phyloP scores from a whole-genome alignment of 441 rosid species.

The Cnidoscolus chayamansa region DNA sequence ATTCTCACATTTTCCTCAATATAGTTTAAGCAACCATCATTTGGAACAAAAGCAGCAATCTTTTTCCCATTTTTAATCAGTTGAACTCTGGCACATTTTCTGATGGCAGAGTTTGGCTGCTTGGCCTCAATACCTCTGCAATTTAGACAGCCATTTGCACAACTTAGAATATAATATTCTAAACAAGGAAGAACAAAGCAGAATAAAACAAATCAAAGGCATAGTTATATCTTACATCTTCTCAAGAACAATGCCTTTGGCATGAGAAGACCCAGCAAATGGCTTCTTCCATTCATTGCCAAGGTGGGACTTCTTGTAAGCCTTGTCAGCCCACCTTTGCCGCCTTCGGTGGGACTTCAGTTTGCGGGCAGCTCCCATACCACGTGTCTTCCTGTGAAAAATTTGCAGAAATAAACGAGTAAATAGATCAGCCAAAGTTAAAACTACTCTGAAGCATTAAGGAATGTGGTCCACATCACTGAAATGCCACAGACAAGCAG shows the following conservation, averaged over 20 bases:
- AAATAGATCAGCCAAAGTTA: background rate
- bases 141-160: background rate
- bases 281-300: slow-evolving; percentile 77
- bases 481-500: background rate
- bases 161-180: background rate
- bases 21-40: slow-evolving; percentile 72
- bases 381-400: slow-evolving; percentile 54
- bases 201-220: background rate
- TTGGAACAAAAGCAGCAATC: slow-evolving; percentile 75
- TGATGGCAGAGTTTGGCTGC: slow-evolving; percentile 77
- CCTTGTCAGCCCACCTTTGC: slow-evolving; percentile 69
- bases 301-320: slow-evolving; percentile 61
- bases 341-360: slow-evolving; percentile 55
- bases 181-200: background rate
- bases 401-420: background rate
- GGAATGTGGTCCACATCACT: background rate
- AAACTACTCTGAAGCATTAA: background rate
- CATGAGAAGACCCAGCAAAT: slow-evolving; percentile 69
- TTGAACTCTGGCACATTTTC: slow-evolving; percentile 73
- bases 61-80: slow-evolving; percentile 75
- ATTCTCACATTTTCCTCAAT: slow-evolving; percentile 63
- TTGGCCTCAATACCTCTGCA: slow-evolving; percentile 74
- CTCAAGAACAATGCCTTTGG: slow-evolving; percentile 71
- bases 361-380: slow-evolving; percentile 75
- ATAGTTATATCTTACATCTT: slow-evolving; percentile 42